Evolutionary conservation across 75 land plant genomes (phyloP).

Genomic region (Pinus taeda): DNA sequence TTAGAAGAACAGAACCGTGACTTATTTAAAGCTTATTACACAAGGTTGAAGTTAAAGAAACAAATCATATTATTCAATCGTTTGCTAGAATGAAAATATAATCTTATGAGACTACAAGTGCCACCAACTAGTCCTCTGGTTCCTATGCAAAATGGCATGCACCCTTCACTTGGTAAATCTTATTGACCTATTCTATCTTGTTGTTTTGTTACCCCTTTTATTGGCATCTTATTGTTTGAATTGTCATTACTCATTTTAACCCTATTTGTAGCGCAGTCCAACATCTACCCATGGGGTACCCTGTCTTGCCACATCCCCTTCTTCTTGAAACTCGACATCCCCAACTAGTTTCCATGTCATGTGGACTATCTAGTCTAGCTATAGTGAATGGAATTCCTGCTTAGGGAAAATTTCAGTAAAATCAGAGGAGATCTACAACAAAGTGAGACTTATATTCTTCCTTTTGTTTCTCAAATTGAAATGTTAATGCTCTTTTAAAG

Average conservation of each 20-base stretch:
- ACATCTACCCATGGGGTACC: constrained; percentile 90
- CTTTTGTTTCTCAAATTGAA: not conserved
- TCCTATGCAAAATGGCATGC: constrained; percentile 85
- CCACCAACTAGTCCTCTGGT: constrained; percentile 69
- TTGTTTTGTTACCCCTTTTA: not conserved
- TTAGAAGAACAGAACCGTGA: constrained; percentile 96
- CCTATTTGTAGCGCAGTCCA: constrained; percentile 66
- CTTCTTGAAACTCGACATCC: constrained; percentile 65
- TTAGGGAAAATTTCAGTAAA: constrained; percentile 52
- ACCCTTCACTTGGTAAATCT: constrained; percentile 65
- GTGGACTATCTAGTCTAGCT: constrained; percentile 56
- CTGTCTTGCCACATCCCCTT: constrained; percentile 70
- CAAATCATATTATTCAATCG: constrained; percentile 88
- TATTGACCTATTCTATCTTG: not conserved
- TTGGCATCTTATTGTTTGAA: constrained; percentile 7
- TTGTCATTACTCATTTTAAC: constrained; percentile 20
- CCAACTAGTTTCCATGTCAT: constrained; percentile 58
- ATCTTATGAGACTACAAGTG: constrained; percentile 60
- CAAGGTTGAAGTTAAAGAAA: constrained; percentile 83
- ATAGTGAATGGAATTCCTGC: constrained; percentile 89
- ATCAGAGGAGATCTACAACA: constrained; percentile 57
- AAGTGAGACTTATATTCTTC: constrained; percentile 43
- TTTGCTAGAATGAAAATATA: constrained; percentile 74
- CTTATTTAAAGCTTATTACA: constrained; percentile 94
- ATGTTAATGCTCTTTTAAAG: not conserved